Evolutionary conservation across 345 rosid genomes (phyloP).

Genomic region (Lepidium didymum): DNA sequence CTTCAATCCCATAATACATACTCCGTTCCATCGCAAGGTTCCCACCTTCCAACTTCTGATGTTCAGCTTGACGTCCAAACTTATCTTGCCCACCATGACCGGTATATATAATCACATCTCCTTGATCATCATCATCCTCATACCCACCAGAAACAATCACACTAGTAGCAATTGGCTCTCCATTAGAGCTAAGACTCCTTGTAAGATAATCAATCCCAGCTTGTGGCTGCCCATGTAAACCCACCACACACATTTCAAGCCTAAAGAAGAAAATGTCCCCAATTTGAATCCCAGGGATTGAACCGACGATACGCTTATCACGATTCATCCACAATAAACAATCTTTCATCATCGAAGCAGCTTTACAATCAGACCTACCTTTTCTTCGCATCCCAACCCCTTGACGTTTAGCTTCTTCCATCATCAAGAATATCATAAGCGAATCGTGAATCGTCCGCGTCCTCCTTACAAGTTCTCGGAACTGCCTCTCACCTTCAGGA

Average conservation of each 20-base stretch:
- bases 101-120: slow-evolving; percentile 61
- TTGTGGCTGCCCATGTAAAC: slow-evolving; percentile 74
- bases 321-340: slow-evolving; percentile 65
- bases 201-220: slow-evolving; percentile 83
- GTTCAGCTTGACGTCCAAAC: slow-evolving; percentile 46
- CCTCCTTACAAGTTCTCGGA: slow-evolving; percentile 52
- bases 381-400: slow-evolving; percentile 18
- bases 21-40: slow-evolving; percentile 81
- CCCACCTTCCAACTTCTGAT: slow-evolving; percentile 88
- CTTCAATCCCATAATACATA: slow-evolving; percentile 70
- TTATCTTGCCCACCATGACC: slow-evolving; percentile 94
- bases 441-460: slow-evolving; percentile 63
- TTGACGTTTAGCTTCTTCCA: slow-evolving; percentile 30
- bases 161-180: slow-evolving; percentile 85
- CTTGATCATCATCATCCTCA: slow-evolving; percentile 75
- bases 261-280: slow-evolving; percentile 79
- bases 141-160: slow-evolving; percentile 86
- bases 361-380: slow-evolving; percentile 48
- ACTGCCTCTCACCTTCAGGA: slow-evolving; percentile 44
- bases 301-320: slow-evolving; percentile 76
- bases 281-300: slow-evolving; percentile 67
- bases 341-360: slow-evolving; percentile 55
- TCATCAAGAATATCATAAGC: slow-evolving; percentile 40
- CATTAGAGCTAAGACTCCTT: slow-evolving; percentile 55
- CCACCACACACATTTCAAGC: slow-evolving; percentile 78